Evolutionary conservation across 225 moss, liverwort and hornwort genomes (phyloP).

Genomic region (Marchantia paleacea): DNA sequence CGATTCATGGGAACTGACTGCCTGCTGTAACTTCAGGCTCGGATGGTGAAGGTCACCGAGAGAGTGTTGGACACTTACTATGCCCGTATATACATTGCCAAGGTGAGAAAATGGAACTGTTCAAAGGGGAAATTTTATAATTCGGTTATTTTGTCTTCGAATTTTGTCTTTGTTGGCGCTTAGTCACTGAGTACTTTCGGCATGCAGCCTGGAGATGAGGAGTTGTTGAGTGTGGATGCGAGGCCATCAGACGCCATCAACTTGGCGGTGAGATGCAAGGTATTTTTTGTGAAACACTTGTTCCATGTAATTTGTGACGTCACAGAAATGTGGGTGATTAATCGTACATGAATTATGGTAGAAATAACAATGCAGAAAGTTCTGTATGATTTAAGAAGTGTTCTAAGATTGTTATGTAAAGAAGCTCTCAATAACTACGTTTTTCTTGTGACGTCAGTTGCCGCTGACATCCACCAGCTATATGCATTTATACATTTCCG

Average conservation of each 20-base stretch:
- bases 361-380: no score
- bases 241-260: slow-evolving; percentile 96
- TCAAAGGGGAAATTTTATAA: neutral
- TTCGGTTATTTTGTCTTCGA: neutral
- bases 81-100: slow-evolving; percentile 82
- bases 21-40: slow-evolving; percentile 35
- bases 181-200: neutral
- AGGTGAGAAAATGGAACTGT: slow-evolving; percentile 27
- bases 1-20: neutral
- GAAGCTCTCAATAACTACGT: no score
- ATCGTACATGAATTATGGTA: no score
- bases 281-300: neutral
- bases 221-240: slow-evolving; percentile 82
- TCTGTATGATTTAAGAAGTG: no score
- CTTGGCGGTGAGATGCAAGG: slow-evolving; percentile 90
- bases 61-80: slow-evolving; percentile 91
- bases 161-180: neutral
- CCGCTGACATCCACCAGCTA: no score
- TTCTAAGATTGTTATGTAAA: no score
- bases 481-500: no score
- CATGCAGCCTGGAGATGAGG: slow-evolving; percentile 58
- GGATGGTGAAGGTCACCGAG: slow-evolving; percentile 95
- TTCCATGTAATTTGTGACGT: neutral
- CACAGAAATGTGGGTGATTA: no score
- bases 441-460: no score